A percentile compares a stretch with the other conserved stretches of the same genome.
Evolutionary conservation across 441 rosid genomes (phyloP).

Genomic region (Populus hybrid): DNA sequence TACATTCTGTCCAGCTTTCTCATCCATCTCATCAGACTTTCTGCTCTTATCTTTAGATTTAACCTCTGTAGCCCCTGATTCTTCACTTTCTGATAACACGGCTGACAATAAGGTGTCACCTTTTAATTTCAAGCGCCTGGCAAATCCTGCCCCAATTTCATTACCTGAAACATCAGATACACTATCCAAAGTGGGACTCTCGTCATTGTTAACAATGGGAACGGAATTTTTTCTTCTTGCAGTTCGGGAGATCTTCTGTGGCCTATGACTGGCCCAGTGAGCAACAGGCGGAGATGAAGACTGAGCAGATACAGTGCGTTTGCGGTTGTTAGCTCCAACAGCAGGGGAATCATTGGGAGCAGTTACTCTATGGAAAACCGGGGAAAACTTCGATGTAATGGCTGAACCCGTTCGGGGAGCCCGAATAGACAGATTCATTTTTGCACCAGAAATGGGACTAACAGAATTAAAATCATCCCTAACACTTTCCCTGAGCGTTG

Average conservation of each 20-base stretch:
- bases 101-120: conserved; percentile 67
- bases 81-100: conserved; percentile 92
- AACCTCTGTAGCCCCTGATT: conserved; percentile 70
- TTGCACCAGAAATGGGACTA: conserved; percentile 74
- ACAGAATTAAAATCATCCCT: conserved; percentile 79
- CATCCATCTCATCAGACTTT: conserved; percentile 68
- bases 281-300: conserved; percentile 93
- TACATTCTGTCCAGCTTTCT: conserved; percentile 57
- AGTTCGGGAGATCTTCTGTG: conserved; percentile 65
- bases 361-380: conserved; percentile 64
- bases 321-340: conserved; percentile 69
- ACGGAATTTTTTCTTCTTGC: conserved; percentile 87
- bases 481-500: conserved; percentile 55
- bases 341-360: conserved; percentile 73
- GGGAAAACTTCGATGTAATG: conserved; percentile 64
- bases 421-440: conserved; percentile 63
- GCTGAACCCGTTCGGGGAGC: conserved; percentile 83
- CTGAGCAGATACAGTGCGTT: conserved; percentile 63
- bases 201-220: conserved; percentile 77
- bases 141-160: conserved; percentile 67
- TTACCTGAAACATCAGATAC: conserved; percentile 67
- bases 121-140: conserved; percentile 63
- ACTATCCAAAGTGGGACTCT: conserved; percentile 62
- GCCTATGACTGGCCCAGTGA: conserved; percentile 49
- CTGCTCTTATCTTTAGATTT: conserved; percentile 74